Evolutionary conservation across 163 green algal species (phyloP).

Genomic region (Prototheca cutis): DNA sequence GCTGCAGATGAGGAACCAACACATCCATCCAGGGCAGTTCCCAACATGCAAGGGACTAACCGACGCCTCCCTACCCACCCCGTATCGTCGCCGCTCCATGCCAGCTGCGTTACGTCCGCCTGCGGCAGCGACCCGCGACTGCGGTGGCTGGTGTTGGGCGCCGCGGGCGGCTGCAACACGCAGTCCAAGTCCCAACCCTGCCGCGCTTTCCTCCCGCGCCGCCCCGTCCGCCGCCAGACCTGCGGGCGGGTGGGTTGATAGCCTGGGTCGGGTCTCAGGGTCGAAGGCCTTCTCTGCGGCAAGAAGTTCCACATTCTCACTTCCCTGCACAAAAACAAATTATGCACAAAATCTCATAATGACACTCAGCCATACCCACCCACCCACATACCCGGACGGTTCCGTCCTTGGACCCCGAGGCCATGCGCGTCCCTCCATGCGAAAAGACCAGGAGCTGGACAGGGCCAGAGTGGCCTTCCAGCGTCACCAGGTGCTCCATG

Average conservation of each 20-base stretch:
- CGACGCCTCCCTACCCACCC: background rate
- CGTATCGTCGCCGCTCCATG: background rate
- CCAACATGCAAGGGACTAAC: background rate
- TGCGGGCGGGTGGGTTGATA: background rate
- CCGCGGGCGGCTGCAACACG: background rate
- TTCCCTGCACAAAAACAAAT: too few species aligned
- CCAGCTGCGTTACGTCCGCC: background rate
- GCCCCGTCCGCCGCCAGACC: background rate
- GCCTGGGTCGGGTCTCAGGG: background rate
- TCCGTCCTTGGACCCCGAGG: background rate
- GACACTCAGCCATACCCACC: background rate
- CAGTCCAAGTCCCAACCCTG: background rate
- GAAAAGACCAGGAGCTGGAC: background rate
- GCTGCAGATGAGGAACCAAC: too few species aligned
- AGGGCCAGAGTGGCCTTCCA: background rate
- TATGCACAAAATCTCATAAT: too few species aligned
- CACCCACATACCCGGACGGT: background rate
- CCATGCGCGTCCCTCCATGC: background rate
- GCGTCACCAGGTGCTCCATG: background rate
- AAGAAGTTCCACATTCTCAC: too few species aligned
- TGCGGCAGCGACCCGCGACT: background rate
- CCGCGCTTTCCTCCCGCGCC: background rate
- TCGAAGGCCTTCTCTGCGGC: background rate
- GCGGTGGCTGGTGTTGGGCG: background rate
- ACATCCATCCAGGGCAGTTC: too few species aligned